Base-by-base conservation (phyloP, 768 basidiomycete species). In the Cubamyces lactineus region DNA sequence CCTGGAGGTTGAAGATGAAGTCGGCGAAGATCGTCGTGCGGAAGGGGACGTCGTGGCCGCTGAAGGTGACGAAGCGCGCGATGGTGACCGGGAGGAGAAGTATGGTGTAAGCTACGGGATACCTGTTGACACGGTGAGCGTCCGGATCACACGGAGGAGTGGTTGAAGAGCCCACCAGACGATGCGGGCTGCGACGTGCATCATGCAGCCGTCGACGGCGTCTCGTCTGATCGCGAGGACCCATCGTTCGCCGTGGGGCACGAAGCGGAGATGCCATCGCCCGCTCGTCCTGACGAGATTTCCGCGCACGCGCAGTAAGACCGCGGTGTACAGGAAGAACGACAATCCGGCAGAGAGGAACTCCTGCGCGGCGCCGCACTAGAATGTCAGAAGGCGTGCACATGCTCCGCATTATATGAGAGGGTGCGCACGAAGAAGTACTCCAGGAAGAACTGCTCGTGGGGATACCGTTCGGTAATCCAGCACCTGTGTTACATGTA, bases 391-490 rank as follows among this genome's bases (percentile, higher is more conserved):
- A 34, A 34, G 34, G 34, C 34, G 34, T 9, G 34, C 34, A 34
- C 34, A 34, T 34, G 1, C 34, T 5, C 9, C 34, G 34, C 34
- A 34, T 9, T 34, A 34, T 34, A 34, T 9, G 23, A 7, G n/a
- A 8, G 8, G n/a, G 11, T 11, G 2, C 57, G 54, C 50, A 82
- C 81, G 26, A 80, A 74, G 66, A 80, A 74, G 65, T 82, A 83
- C 66, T 82, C 81, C 19, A 80, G 66, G 51, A 73, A 72, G 12
- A 73, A 70, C 46, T 78, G 78, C 48, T 75, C 76, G 16, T 53
- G 28, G 2, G 78, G 75, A 64, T 83, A 83, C 15, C 68, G 63
- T 3, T 68, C 57, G 8, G 80, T 79, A 34, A 83, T 80, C 78
- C 80, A 81, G 58, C 81, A 80, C 75, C 75, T 76, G 38, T 9